Percentiles rank a stretch among this genome's conserved stretches.
Evolutionary conservation across 164 flowering plant species (phyloP).

Genomic region (Liriodendron chinense): DNA sequence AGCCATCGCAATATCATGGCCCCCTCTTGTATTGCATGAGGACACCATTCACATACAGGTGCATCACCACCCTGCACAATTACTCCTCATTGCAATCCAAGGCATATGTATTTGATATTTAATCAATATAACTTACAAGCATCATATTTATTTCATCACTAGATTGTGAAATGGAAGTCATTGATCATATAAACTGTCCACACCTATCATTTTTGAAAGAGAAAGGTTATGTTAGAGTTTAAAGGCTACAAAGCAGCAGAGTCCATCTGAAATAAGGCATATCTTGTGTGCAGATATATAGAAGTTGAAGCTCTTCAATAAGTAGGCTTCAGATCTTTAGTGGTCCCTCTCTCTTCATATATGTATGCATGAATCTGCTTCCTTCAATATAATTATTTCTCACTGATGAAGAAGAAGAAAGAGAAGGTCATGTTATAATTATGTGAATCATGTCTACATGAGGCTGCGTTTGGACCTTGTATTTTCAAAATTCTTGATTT

Average conservation of each 20-base stretch:
- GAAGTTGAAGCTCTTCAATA: not conserved
- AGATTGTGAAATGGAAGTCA: not conserved
- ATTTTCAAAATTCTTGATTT: too few relatives aligned
- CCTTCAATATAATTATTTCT: not conserved
- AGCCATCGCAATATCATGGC: too few relatives aligned
- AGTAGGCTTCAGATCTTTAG: not conserved
- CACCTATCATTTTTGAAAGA: not conserved
- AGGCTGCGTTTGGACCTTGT: not conserved
- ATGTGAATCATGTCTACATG: not conserved
- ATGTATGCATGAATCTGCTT: not conserved
- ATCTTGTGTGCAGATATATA: not conserved
- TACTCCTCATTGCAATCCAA: too few relatives aligned
- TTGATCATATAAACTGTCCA: not conserved
- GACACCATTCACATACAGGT: too few relatives aligned
- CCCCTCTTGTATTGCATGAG: too few relatives aligned
- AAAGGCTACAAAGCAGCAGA: not conserved
- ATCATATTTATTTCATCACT: not conserved
- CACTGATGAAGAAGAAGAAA: not conserved
- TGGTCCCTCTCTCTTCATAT: not conserved
- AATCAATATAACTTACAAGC: too few relatives aligned
- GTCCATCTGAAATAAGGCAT: not conserved
- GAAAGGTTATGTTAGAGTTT: not conserved
- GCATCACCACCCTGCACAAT: too few relatives aligned
- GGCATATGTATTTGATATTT: too few relatives aligned
- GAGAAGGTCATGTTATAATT: not conserved